phyloP scores from a whole-genome alignment of 805 yeast species.

The Suhomyces xylopsoci region DNA sequence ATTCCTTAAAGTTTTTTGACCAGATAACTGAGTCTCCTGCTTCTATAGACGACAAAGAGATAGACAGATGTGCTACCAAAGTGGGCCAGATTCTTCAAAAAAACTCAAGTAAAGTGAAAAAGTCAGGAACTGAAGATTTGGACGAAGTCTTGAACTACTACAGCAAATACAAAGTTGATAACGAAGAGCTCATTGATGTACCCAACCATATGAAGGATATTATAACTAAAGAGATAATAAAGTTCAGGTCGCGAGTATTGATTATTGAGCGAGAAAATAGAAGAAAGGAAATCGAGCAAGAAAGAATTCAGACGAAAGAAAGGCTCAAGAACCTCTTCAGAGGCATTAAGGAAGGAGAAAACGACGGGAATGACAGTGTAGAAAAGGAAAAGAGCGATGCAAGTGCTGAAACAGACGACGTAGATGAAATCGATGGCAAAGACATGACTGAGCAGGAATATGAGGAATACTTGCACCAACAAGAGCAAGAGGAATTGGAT shows the following conservation, averaged over 20 bases:
- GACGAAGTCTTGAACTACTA: conserved; percentile 35
- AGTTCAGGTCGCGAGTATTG: conserved; percentile 54
- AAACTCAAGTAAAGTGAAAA: conserved; percentile 8
- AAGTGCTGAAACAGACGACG: not conserved
- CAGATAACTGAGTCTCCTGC: not conserved
- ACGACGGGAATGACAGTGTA: not conserved
- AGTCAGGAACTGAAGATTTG: conserved; percentile 33
- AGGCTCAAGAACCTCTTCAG: conserved; percentile 46
- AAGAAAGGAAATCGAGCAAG: conserved; percentile 45
- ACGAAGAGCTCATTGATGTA: conserved; percentile 54
- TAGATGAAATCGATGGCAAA: conserved; percentile 3
- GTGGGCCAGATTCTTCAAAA: conserved; percentile 10
- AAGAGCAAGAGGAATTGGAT: conserved; percentile 24
- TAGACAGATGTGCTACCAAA: not conserved
- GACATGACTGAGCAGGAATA: conserved; percentile 19
- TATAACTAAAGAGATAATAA: conserved; percentile 52
- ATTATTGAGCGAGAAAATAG: conserved; percentile 51
- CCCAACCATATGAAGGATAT: conserved; percentile 52
- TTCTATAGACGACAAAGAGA: not conserved
- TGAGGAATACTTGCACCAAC: conserved; percentile 17
- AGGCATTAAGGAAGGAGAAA: conserved; percentile 19
- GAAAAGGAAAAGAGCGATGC: not conserved
- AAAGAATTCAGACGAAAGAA: conserved; percentile 46
- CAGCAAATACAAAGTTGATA: conserved; percentile 50
- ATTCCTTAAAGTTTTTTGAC: not conserved